Conservation (phyloP, 257 asterid species). For the Rubia yunnanensis region DNA sequence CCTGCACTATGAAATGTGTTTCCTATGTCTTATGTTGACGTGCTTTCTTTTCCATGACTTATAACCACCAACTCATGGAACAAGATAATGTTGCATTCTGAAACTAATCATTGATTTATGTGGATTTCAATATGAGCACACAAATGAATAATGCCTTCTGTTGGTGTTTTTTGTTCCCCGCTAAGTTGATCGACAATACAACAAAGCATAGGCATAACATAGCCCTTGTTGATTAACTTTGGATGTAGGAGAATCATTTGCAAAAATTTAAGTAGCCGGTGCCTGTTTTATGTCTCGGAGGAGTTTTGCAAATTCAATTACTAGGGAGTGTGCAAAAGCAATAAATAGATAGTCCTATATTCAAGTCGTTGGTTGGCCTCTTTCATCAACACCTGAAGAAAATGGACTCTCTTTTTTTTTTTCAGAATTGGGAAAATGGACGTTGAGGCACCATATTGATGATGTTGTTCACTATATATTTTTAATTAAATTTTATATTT, state of each 20-base stretch:
- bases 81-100: not conserved
- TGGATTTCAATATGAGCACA: not conserved
- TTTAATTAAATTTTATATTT: too few relatives aligned
- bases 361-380: slow-evolving; percentile 55
- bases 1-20: too few relatives aligned
- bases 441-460: slow-evolving; percentile 34
- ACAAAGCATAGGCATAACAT: too few relatives aligned
- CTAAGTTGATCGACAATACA: not conserved
- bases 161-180: not conserved
- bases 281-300: slow-evolving; percentile 69
- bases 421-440: slow-evolving; percentile 46
- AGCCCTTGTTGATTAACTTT: slow-evolving; percentile 8
- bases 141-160: too few relatives aligned
- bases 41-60: not conserved
- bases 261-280: slow-evolving; percentile 67
- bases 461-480: too few relatives aligned
- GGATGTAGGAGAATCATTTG: slow-evolving; percentile 50
- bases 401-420: too few relatives aligned
- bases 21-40: too few relatives aligned
- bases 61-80: not conserved
- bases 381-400: slow-evolving; percentile 50
- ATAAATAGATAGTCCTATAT: slow-evolving; percentile 54
- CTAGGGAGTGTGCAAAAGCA: slow-evolving; percentile 82
- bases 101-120: too few relatives aligned
- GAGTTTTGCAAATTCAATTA: slow-evolving; percentile 62